Percentiles rank a stretch among this genome's conserved stretches.
Conservation (phyloP, 2,329 filamentous ascomycete genomes). For the Bimuria novae-zelandiae region DNA sequence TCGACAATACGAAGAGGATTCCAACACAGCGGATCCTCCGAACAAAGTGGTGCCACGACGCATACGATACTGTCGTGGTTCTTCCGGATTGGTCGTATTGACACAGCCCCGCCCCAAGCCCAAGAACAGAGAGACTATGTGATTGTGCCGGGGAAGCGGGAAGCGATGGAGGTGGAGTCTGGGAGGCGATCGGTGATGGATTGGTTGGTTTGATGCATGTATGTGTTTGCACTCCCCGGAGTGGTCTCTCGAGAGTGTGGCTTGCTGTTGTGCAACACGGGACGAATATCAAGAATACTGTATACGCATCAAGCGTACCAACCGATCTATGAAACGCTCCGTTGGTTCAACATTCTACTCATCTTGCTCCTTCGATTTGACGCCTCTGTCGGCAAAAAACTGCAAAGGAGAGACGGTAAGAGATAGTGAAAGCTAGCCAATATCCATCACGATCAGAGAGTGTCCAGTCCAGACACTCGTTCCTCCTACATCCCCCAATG, state of each 20-base stretch:
- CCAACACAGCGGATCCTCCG: not conserved
- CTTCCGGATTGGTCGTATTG: not conserved
- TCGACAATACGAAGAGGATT: not conserved
- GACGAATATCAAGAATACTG: too few species aligned
- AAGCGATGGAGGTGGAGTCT: too few species aligned
- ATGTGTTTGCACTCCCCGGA: constrained; percentile 18
- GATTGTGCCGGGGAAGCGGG: not conserved
- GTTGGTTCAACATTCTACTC: too few species aligned
- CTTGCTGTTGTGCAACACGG: not conserved
- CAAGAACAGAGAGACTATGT: not conserved
- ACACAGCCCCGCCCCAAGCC: not conserved
- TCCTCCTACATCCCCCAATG: not conserved
- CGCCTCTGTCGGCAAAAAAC: too few species aligned
- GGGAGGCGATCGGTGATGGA: too few species aligned
- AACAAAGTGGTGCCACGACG: not conserved
- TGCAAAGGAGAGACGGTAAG: too few species aligned
- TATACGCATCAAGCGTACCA: too few species aligned
- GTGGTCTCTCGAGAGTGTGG: too few species aligned
- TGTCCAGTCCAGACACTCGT: not conserved
- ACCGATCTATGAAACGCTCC: too few species aligned
- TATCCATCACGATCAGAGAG: too few species aligned
- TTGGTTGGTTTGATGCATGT: constrained; percentile 6
- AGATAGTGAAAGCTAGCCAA: too few species aligned
- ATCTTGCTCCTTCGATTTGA: too few species aligned
- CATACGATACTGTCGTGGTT: not conserved